Conservation (phyloP, 2,329 filamentous ascomycete species). For the Camillea tinctor region DNA sequence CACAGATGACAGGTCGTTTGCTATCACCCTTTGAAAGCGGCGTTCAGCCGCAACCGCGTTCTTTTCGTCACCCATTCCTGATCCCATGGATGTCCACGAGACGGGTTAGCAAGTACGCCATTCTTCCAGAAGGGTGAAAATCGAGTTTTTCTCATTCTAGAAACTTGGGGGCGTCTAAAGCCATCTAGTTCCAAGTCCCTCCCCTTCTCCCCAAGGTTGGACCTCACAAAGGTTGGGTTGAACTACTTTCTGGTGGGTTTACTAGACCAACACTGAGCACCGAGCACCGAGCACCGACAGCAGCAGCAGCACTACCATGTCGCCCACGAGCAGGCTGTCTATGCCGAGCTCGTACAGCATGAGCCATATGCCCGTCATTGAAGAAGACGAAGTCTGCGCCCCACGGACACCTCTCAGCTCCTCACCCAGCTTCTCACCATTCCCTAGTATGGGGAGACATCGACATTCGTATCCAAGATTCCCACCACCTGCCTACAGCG, state of each 20-base stretch:
- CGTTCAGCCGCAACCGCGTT: neutral
- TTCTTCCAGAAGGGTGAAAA: neutral
- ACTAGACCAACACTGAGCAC: neutral
- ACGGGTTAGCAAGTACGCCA: neutral
- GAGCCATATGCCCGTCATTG: constrained; percentile 38
- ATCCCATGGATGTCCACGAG: neutral
- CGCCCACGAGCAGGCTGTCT: neutral
- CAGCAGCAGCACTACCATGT: neutral
- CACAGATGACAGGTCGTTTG: neutral
- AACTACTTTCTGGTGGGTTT: neutral
- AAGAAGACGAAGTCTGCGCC: constrained; percentile 30
- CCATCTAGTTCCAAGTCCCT: neutral
- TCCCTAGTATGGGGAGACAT: neutral
- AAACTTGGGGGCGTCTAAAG: neutral
- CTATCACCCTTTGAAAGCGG: neutral
- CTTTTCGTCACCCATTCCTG: neutral
- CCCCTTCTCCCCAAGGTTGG: neutral
- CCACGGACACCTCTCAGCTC: constrained; percentile 14
- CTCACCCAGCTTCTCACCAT: neutral
- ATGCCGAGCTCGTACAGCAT: constrained; percentile 14
- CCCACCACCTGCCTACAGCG: constrained; percentile 5
- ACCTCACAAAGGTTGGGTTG: neutral
- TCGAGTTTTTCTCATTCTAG: neutral
- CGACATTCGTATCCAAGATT: neutral
- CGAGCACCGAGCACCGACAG: neutral